Evolutionary conservation across 2,329 filamentous ascomycete genomes (phyloP).

Genomic region (Phaeosphaeria sp.): DNA sequence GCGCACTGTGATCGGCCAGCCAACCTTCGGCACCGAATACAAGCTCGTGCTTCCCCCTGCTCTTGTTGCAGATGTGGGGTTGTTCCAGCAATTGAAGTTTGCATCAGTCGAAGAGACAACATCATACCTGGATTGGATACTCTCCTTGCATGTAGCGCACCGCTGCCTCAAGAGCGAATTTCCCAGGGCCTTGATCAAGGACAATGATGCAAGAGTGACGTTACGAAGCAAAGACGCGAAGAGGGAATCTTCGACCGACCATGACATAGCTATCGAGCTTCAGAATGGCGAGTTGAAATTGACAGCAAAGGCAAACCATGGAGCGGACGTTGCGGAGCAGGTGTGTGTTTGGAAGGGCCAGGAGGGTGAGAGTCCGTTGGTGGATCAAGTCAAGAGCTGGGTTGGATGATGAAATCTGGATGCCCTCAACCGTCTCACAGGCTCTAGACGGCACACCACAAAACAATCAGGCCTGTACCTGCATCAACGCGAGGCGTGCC

Average conservation of each 20-base stretch:
- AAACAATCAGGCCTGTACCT: background rate
- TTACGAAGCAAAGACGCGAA: constrained; percentile 30
- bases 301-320: constrained; percentile 9
- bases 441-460: background rate
- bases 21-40: constrained; percentile 45
- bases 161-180: constrained; percentile 34
- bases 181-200: constrained; percentile 23
- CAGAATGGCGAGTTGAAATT: constrained; percentile 24
- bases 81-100: constrained; percentile 39
- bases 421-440: too few species aligned
- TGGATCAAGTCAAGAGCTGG: constrained; percentile 36
- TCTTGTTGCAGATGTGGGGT: constrained; percentile 33
- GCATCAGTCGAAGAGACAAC: constrained; percentile 33
- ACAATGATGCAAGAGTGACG: constrained; percentile 29
- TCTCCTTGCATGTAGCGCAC: constrained; percentile 41
- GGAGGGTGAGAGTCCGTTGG: constrained; percentile 17
- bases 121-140: constrained; percentile 42
- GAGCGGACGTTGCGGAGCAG: constrained; percentile 16
- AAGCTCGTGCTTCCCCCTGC: constrained; percentile 40
- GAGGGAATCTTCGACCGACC: constrained; percentile 21
- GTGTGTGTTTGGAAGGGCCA: constrained; percentile 35
- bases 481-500: constrained; percentile 5
- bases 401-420: constrained; percentile 21
- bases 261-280: constrained; percentile 30
- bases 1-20: constrained; percentile 42